phyloP scores from a whole-genome alignment of 2,329 filamentous ascomycete species.

The Fusarium sp. region DNA sequence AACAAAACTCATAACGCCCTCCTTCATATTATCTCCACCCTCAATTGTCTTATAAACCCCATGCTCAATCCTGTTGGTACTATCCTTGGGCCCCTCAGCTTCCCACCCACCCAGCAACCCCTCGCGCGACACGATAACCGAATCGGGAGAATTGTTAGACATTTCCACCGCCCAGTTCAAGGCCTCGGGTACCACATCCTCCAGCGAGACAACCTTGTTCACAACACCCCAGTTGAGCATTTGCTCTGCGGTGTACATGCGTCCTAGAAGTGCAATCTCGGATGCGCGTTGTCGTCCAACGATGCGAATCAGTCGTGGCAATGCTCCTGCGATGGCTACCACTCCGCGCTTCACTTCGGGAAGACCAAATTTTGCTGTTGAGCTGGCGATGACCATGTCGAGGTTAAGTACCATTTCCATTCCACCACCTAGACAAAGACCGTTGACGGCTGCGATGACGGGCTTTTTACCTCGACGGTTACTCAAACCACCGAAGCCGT shows the following conservation, averaged over 20 bases:
- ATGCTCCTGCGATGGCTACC: constrained; percentile 73
- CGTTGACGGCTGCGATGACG: constrained; percentile 79
- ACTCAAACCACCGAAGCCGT: constrained; percentile 71
- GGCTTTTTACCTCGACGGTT: constrained; percentile 76
- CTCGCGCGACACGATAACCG: constrained; percentile 77
- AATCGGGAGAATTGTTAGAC: constrained; percentile 76
- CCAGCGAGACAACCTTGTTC: constrained; percentile 64
- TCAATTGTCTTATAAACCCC: constrained; percentile 70
- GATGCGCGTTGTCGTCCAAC: constrained; percentile 75
- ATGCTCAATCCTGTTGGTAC: constrained; percentile 66
- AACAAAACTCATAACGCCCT: constrained; percentile 80
- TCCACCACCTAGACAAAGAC: constrained; percentile 77
- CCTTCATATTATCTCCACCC: constrained; percentile 76
- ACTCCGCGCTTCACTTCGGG: constrained; percentile 78
- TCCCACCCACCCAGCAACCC: constrained; percentile 81
- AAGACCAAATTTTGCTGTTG: constrained; percentile 69
- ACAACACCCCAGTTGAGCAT: constrained; percentile 75
- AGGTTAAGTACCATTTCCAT: constrained; percentile 79
- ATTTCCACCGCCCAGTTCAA: constrained; percentile 70
- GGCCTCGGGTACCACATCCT: constrained; percentile 66
- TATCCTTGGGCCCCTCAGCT: constrained; percentile 71
- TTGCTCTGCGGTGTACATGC: constrained; percentile 67
- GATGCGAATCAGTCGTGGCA: constrained; percentile 72
- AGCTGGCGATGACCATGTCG: constrained; percentile 73
- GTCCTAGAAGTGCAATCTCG: constrained; percentile 76